These are phyloP conservation scores for Penicillium taxi DNA, from an alignment of 495 filamentous ascomycete species.

Conservation along the genomic window DNA sequence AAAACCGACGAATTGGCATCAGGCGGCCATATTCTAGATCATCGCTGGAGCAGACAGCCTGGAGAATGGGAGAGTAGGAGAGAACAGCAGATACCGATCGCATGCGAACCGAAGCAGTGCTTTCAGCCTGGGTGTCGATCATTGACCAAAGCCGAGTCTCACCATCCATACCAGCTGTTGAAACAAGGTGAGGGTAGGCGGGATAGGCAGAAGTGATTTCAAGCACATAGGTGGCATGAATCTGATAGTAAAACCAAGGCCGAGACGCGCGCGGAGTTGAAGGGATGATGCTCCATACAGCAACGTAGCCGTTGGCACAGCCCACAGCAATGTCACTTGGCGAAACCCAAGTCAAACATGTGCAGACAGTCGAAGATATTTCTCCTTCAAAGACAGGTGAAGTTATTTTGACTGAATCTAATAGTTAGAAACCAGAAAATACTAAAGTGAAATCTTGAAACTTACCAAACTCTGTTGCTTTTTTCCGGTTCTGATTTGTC, in stretches of 20 bases:
- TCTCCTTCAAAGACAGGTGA: constrained; percentile 48
- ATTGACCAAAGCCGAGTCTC: constrained; percentile 51
- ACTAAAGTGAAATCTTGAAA: background rate
- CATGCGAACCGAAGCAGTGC: constrained; percentile 41
- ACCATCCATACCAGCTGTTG: constrained; percentile 51
- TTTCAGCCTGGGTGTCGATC: constrained; percentile 41
- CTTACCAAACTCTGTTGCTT: constrained; percentile 31
- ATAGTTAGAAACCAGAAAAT: background rate
- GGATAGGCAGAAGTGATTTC: constrained; percentile 51
- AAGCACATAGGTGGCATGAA: constrained; percentile 55
- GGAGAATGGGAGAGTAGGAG: constrained; percentile 49
- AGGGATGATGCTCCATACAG: constrained; percentile 46
- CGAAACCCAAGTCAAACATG: constrained; percentile 56
- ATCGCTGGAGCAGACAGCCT: constrained; percentile 47
- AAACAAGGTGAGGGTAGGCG: constrained; percentile 47
- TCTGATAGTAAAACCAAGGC: constrained; percentile 48
- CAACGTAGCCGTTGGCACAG: constrained; percentile 54
- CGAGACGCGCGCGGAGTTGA: constrained; percentile 19
- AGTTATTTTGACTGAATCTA: constrained; percentile 35
- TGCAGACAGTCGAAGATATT: constrained; percentile 45
- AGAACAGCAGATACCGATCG: constrained; percentile 42
- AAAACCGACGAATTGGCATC: constrained; percentile 50
- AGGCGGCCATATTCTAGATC: constrained; percentile 50
- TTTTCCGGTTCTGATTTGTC: too few relatives aligned
- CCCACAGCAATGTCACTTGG: constrained; percentile 52